Evolutionary conservation across 352 stramenopile genomes (phyloP).

Genomic region (Globisporangium cystogenes): DNA sequence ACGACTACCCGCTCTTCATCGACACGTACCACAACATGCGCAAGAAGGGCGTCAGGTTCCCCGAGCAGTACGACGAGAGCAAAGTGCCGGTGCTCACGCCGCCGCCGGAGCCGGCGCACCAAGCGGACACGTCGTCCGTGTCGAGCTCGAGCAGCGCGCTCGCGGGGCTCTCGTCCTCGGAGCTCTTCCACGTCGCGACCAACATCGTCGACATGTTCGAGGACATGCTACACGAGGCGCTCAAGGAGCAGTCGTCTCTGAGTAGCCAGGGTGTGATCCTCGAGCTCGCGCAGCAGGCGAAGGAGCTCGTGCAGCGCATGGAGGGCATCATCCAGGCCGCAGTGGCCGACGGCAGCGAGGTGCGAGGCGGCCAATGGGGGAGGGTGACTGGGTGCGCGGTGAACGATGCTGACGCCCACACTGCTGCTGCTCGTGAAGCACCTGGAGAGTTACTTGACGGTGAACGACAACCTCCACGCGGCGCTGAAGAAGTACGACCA

Average conservation of each 20-base stretch:
- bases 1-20: constrained; percentile 74
- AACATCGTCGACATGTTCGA: constrained; percentile 81
- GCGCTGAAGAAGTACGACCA: constrained; percentile 57
- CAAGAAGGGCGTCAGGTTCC: constrained; percentile 72
- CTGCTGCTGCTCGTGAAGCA: too few species aligned
- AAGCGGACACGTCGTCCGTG: constrained; percentile 37
- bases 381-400: too few species aligned
- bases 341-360: constrained; percentile 43
- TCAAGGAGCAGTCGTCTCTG: constrained; percentile 40
- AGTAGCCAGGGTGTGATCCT: constrained; percentile 51
- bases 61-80: constrained; percentile 69
- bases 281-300: constrained; percentile 55
- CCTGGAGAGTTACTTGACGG: constrained; percentile 55
- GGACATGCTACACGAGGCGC: constrained; percentile 69
- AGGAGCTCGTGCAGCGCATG: constrained; percentile 58
- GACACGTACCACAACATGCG: constrained; percentile 83
- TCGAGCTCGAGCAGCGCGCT: constrained; percentile 41
- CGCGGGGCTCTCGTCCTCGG: constrained; percentile 41
- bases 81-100: constrained; percentile 53
- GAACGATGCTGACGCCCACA: too few species aligned
- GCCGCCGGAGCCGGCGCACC: constrained; percentile 12
- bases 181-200: constrained; percentile 57
- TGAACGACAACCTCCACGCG: constrained; percentile 64
- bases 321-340: constrained; percentile 58
- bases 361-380: too few species aligned